Evolutionary conservation across 164 flowering plant species (phyloP).

Genomic region (Chimonanthus salicifolius): DNA sequence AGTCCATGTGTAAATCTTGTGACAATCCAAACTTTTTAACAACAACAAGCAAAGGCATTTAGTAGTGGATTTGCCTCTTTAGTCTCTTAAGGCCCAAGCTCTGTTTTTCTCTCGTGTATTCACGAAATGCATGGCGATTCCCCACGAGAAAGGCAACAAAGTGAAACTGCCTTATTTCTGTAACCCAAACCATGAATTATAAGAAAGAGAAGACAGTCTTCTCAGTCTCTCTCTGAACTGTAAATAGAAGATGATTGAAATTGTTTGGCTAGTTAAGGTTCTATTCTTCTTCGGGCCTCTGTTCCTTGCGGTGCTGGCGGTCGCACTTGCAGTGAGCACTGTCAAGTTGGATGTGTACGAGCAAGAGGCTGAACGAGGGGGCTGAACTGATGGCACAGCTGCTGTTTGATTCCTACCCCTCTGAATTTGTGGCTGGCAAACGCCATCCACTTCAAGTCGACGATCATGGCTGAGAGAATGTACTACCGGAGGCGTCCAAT

Average conservation of each 20-base stretch:
- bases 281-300: conserved; percentile 4
- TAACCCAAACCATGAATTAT: too few species aligned
- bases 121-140: too few species aligned
- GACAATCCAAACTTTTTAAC: too few species aligned
- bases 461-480: background rate
- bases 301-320: background rate
- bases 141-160: too few species aligned
- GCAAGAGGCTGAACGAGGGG: background rate
- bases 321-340: background rate
- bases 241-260: background rate
- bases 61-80: too few species aligned
- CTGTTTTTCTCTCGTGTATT: too few species aligned
- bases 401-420: background rate
- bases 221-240: background rate
- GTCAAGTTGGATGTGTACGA: background rate
- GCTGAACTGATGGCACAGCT: background rate
- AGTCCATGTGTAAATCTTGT: too few species aligned
- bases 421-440: background rate
- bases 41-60: too few species aligned
- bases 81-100: too few species aligned
- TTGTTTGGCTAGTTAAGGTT: background rate
- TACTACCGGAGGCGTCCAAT: too few species aligned
- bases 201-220: background rate
- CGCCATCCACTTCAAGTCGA: background rate
- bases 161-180: too few species aligned